Conservation (phyloP, 768 basidiomycete genomes). For the Kwoniella newhampshirensis region DNA sequence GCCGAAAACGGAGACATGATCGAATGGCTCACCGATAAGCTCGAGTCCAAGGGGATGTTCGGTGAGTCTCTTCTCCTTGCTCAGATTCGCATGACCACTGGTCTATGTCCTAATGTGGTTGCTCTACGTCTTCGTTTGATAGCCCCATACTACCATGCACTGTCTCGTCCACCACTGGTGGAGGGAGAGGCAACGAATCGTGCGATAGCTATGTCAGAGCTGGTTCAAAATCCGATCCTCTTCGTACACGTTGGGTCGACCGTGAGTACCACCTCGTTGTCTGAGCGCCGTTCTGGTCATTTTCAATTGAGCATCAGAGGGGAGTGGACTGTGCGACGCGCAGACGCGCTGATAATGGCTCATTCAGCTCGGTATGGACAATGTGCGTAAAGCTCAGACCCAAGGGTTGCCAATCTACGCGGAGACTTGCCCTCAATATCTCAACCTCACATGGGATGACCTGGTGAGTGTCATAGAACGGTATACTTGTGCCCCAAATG, state of each 20-base stretch:
- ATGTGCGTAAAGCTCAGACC: conserved; percentile 49
- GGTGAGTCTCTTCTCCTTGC: conserved; percentile 4
- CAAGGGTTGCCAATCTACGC: conserved; percentile 42
- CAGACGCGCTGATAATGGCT: not conserved
- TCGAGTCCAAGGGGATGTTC: conserved; percentile 40
- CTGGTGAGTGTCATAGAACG: too few species aligned
- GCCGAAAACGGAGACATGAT: conserved; percentile 53
- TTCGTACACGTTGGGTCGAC: conserved; percentile 50
- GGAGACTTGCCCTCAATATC: conserved; percentile 53
- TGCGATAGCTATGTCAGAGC: conserved; percentile 45
- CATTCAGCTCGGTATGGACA: conserved; percentile 17
- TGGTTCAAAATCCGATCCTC: conserved; percentile 49
- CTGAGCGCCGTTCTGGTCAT: too few species aligned
- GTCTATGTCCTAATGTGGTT: too few species aligned
- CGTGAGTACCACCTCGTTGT: conserved; percentile 7
- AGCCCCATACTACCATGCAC: conserved; percentile 44
- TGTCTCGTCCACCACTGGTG: conserved; percentile 46
- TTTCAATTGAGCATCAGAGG: too few species aligned
- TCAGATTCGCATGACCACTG: too few species aligned
- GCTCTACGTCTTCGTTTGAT: too few species aligned
- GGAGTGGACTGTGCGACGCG: too few species aligned
- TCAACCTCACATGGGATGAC: conserved; percentile 22
- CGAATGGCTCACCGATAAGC: conserved; percentile 45
- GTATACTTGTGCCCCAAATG: too few species aligned
- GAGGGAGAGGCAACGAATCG: conserved; percentile 52